Conservation (phyloP, 371 early-diverging fungal species). For the Mycotypha africana region DNA sequence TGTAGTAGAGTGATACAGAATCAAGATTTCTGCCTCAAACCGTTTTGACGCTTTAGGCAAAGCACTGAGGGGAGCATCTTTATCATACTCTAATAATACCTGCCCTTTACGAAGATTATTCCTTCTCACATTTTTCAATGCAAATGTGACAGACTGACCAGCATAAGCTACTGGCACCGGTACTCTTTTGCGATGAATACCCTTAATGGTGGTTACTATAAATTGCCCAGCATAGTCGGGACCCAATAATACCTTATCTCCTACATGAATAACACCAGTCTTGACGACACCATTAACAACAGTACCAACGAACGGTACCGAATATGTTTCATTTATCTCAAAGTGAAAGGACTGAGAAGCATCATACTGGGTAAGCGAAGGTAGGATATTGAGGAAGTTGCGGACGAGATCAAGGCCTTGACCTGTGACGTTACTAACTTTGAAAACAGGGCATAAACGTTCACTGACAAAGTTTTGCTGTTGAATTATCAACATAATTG, state of each 20-base stretch:
- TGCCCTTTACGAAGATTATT: constrained; percentile 83
- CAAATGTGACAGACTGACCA: constrained; percentile 85
- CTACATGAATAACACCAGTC: constrained; percentile 65
- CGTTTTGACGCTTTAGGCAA: constrained; percentile 61
- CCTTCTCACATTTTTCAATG: constrained; percentile 79
- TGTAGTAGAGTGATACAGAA: constrained; percentile 89
- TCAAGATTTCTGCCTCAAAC: constrained; percentile 89
- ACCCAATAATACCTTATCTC: constrained; percentile 81
- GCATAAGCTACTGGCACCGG: constrained; percentile 71
- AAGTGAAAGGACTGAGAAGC: constrained; percentile 60
- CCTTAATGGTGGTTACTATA: constrained; percentile 69
- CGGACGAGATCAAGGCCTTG: constrained; percentile 78
- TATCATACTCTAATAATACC: constrained; percentile 68
- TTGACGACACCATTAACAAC: constrained; percentile 70
- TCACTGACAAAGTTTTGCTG: constrained; percentile 76
- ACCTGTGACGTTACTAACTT: constrained; percentile 90
- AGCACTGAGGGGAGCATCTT: constrained; percentile 31
- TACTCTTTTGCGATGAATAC: constrained; percentile 86
- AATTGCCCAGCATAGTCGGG: constrained; percentile 84
- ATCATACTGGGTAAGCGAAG: constrained; percentile 64
- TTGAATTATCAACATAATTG: neutral
- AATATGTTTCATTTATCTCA: constrained; percentile 86
- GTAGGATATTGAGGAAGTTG: constrained; percentile 80
- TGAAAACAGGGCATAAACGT: constrained; percentile 91
- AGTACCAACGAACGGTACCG: constrained; percentile 87